Base-by-base conservation (phyloP, 768 basidiomycete species). In the Hysterangium stoloniferum region DNA sequence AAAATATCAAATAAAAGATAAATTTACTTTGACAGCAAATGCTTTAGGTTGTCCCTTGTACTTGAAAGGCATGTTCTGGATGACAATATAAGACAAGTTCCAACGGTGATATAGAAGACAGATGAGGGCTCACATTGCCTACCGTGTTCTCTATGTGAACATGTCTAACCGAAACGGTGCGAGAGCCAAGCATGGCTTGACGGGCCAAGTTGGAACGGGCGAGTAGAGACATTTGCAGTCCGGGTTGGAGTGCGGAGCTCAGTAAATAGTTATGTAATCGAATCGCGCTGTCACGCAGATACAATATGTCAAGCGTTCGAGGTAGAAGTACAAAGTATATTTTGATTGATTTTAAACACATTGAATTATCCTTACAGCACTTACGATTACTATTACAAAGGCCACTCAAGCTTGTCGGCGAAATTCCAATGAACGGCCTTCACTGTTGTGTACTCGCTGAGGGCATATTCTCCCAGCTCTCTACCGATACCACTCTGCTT, bases 401-500 rank as follows among this genome's bases (percentile, higher is more conserved):
- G 87, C 86, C 86, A 89, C 20, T 80, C 81, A 28, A 84, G 64
- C 59, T 78, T 79, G 66, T 88, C 86, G 3, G 85, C 86, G 57
- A 84, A 88, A 65, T 91, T 90, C 86, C 86, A 91, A 59, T 90
- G 87, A 19, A 92, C 72, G 13, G 87, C 84, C 68, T 79, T 90
- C 58, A 86, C 77, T 13, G 80, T 85, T 0, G 83, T 88, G 59
- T 91, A 92, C 63, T 91, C 87, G 7, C 86, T 80, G 50, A 92
- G 73, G 20, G 87, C 89, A 57, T 89, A 80, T 62, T 81, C 82
- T 35, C 91, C 91, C 49, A 94, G 79, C 64, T 94, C 91, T 48
- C 91, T 82, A 86, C 87, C 84, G 60, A 88, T 82, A 46, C 92
- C 92, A 36, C 86, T 88, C 63, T 89, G 85, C 68, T 94, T 95